phyloP scores from a whole-genome alignment of 345 rosid species.

The Euphorbia lathyris region DNA sequence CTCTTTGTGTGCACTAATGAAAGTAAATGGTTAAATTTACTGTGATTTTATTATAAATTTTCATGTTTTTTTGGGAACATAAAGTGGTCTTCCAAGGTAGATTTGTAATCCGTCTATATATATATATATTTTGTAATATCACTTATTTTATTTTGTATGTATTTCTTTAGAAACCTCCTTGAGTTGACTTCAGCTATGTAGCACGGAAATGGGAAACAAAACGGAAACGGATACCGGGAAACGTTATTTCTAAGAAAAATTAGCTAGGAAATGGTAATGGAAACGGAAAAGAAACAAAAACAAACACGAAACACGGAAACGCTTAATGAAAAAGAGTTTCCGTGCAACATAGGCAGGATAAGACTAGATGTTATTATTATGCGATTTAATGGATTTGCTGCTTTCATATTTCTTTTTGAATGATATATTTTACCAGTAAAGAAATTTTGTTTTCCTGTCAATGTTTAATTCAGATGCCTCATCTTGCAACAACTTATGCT shows the following conservation, averaged over 20 bases:
- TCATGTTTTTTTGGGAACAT: not conserved
- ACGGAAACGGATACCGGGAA: too few relatives aligned
- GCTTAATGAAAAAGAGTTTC: too few relatives aligned
- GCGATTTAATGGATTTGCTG: not conserved
- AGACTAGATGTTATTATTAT: not conserved
- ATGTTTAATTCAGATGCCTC: conserved; percentile 65
- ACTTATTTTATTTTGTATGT: too few relatives aligned
- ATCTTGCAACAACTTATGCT: conserved; percentile 95
- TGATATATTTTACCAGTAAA: not conserved
- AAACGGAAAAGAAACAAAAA: too few relatives aligned
- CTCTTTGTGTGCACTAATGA: not conserved
- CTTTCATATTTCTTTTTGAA: not conserved
- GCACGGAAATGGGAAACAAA: too few relatives aligned
- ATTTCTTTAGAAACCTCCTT: not conserved
- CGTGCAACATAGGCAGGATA: too few relatives aligned
- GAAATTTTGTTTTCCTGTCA: not conserved
- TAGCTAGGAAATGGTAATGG: too few relatives aligned
- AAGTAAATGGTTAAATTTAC: not conserved
- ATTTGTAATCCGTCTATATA: not conserved
- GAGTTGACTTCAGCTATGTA: too few relatives aligned
- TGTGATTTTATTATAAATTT: not conserved
- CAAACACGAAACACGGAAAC: too few relatives aligned
- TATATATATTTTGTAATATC: too few relatives aligned
- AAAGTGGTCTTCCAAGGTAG: not conserved
- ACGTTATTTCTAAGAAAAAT: too few relatives aligned